Evolutionary conservation across 768 basidiomycete genomes (phyloP), one percentile per base, ranked within the genome.

Genomic region (Leccinum sublutescens): DNA sequence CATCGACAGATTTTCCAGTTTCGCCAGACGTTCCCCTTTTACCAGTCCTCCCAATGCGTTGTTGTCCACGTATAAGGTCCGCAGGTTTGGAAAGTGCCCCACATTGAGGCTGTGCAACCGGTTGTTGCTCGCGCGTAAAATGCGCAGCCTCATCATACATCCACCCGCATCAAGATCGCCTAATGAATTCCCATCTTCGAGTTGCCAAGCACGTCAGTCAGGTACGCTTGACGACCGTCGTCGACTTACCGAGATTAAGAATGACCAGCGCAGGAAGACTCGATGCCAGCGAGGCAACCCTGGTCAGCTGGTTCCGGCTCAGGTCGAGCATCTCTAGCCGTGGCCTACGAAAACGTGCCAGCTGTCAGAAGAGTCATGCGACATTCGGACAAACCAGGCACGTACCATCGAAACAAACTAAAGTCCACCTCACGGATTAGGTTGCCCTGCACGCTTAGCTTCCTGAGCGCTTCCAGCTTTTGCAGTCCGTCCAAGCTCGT

Each of bases 61-160:
- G 73, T 88, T 87, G 79, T 99, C 97, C 74, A 91, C 85, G 73
- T 97, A 98, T 14, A 99, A 83, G 70, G 92, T 96, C 64, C 94
- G 85, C 67, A 98, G 75, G 72, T 85, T 87, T 2, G 83, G 77
- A 70, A 91, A 83, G 36, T 78, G 74, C 34, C 79, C 80, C 64
- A 82, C 81, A 67, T 93, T 80, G 57, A 99, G 79, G 58, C 76
- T 71, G 53, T 80, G 74, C 64, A 99, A 74, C 40, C 84, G 81
- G 76, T 99, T 99, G 69, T 85, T 83, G 78, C 90, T 94, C 54
- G 89, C 77, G 33, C 93, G 88, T 54, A 98, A 83, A 51, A 93
- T 87, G n/a, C 91, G 86, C 64, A 99, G 74, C 63, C 82, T 83
- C 33, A 81, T 74, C 83, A 95, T 84, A 45, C 76, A 54, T 57